Evolutionary conservation across 495 filamentous ascomycete genomes (phyloP).

Genomic region (Aspergillus funiculosus): DNA sequence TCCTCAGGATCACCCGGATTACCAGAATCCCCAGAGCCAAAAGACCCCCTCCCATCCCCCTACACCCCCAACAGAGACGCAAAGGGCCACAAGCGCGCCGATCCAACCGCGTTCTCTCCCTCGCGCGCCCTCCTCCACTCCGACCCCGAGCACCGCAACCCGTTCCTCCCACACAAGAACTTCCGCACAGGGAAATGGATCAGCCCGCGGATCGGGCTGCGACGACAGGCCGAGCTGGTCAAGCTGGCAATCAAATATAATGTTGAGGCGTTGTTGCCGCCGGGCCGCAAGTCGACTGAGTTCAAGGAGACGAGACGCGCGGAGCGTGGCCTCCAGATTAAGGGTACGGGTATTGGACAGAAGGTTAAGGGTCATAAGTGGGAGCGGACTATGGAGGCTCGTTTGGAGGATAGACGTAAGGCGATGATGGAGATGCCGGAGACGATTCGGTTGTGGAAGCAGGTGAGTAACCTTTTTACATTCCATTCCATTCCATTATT

Average conservation of each 20-base stretch:
- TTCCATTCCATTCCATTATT: background rate
- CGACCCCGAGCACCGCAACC: constrained; percentile 50
- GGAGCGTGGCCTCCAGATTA: constrained; percentile 71
- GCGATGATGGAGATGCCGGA: constrained; percentile 93
- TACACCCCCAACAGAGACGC: constrained; percentile 45
- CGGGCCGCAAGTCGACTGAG: constrained; percentile 67
- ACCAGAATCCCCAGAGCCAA: constrained; percentile 23
- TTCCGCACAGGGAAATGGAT: constrained; percentile 71
- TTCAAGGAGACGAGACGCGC: constrained; percentile 57
- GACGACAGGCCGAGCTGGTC: constrained; percentile 85
- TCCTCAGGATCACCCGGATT: constrained; percentile 18
- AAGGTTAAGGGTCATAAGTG: constrained; percentile 89
- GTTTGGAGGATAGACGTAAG: constrained; percentile 79
- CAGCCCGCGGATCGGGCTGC: constrained; percentile 70
- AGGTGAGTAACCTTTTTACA: constrained; percentile 49
- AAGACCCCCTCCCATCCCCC: constrained; percentile 34
- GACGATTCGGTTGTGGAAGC: constrained; percentile 87
- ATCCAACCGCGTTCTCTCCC: constrained; percentile 29
- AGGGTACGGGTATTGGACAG: constrained; percentile 88
- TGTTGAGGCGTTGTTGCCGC: constrained; percentile 78
- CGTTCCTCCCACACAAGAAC: constrained; percentile 68
- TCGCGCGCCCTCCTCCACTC: constrained; percentile 35
- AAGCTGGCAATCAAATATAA: constrained; percentile 76
- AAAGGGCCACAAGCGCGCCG: constrained; percentile 36
- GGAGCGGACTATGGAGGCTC: constrained; percentile 78